These are phyloP conservation scores for Silene uniflora DNA, from an alignment of 148 eudicot species.

Conservation along the genomic window DNA sequence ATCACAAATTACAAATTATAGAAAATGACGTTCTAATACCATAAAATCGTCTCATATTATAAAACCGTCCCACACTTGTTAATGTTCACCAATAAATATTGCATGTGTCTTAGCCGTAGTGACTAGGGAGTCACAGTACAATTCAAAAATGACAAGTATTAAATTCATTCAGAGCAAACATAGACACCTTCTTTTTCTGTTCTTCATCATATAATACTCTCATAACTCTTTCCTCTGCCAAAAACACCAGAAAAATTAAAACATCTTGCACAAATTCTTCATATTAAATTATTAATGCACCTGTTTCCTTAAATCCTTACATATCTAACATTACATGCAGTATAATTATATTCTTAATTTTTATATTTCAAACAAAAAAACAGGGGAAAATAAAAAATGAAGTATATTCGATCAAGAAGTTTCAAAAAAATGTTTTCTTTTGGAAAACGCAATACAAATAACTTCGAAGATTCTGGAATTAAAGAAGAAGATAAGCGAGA, in stretches of 20 bases:
- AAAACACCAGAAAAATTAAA: background rate
- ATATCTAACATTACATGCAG: slow-evolving; percentile 4
- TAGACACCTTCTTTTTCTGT: background rate
- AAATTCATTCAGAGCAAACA: slow-evolving; percentile 6
- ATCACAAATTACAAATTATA: too few species aligned
- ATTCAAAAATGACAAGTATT: slow-evolving; percentile 3
- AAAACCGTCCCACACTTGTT: too few species aligned
- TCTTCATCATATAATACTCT: background rate
- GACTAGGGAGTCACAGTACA: background rate
- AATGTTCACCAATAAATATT: too few species aligned
- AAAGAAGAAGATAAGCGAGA: slow-evolving; percentile 15
- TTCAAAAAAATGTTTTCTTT: slow-evolving; percentile 63
- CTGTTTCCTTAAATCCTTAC: slow-evolving; percentile 24
- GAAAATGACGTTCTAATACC: too few species aligned
- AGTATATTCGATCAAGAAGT: slow-evolving; percentile 62
- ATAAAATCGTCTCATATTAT: too few species aligned
- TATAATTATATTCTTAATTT: too few species aligned
- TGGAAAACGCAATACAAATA: slow-evolving; percentile 40
- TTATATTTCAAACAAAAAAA: background rate
- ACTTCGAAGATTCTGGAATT: slow-evolving; percentile 25
- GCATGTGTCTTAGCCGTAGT: too few species aligned
- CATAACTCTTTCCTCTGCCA: background rate
- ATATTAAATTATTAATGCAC: slow-evolving; percentile 8
- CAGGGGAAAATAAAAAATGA: slow-evolving; percentile 56
- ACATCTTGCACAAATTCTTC: background rate